Base-by-base conservation (phyloP, 768 basidiomycete genomes). In the Leccinum ochraceum region DNA sequence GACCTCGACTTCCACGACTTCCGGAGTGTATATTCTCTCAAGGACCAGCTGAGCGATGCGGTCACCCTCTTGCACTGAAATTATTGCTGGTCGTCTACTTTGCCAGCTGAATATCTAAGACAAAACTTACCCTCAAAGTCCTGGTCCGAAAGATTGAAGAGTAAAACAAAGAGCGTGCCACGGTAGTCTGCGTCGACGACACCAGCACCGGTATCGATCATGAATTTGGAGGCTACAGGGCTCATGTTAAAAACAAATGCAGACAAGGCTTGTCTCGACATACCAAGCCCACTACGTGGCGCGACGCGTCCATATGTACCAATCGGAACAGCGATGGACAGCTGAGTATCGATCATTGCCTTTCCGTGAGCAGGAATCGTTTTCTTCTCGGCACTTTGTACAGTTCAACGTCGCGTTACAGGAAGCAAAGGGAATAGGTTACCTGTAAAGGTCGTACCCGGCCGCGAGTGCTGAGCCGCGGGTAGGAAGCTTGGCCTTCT, bases 241-340 rank as follows among this genome's bases (percentile, higher is more conserved):
- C 30, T 53, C 28, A 57, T 24, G 17, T 55, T 28, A 57, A 8
- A 54, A 53, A 46, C 39, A 36, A 22, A 57, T 4, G 20, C 56
- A 49, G 32, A 24, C n/a, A 52, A 34, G 53, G 34, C 14, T 46
- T 6, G 14, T 14, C 32, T 11, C 22, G 20, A 75, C 89, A 56
- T 61, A 97, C 96, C 96, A 28, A 98, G 86, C 20, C 97, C 97
- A 72, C 90, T 94, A 24, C 96, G 86, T 20, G 97, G 97, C 3
- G 97, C 97, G 60, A 99, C 89, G 57, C 97, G 93, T 63, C 96
- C 97, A 71, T 99, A 98, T 4, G 94, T 95, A 3, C 95, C 97
- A 48, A 79, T 77, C 1, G 97, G 97, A 2, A 99, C 93, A 22
- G 95, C 95, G 61, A 99, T 88, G 26, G 94, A 95, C 56, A 98